phyloP scores from a whole-genome alignment of 768 basidiomycete species.

The Auricularia cornea region DNA sequence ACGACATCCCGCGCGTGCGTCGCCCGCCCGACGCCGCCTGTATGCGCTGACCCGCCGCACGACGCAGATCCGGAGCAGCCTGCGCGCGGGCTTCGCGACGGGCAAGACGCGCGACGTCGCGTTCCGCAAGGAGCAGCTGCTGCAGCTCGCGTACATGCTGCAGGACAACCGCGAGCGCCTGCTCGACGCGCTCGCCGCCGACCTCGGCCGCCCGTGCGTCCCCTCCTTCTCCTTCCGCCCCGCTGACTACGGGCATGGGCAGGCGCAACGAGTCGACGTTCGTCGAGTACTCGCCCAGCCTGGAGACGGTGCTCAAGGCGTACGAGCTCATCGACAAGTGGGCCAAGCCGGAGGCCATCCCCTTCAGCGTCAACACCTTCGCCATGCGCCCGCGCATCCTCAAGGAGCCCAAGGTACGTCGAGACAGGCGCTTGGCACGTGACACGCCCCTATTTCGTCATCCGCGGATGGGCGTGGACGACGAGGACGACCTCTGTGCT shows the following conservation, averaged over 20 bases:
- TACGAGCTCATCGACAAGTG: slow-evolving; percentile 65
- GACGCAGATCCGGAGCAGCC: slow-evolving; percentile 49
- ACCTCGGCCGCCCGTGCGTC: slow-evolving; percentile 54
- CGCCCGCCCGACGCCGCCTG: too few relatives aligned
- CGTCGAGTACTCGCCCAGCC: slow-evolving; percentile 49
- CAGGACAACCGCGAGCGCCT: slow-evolving; percentile 63
- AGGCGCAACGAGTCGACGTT: slow-evolving; percentile 41
- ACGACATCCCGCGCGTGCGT: too few relatives aligned
- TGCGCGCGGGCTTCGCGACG: slow-evolving; percentile 50
- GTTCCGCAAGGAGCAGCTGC: slow-evolving; percentile 67
- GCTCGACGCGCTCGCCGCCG: slow-evolving; percentile 46
- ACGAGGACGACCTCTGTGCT: not conserved
- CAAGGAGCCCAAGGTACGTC: slow-evolving; percentile 57
- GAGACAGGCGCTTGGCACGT: too few relatives aligned
- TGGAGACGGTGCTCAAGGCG: slow-evolving; percentile 44
- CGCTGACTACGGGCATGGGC: not conserved
- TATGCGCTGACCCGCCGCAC: too few relatives aligned
- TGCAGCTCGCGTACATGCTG: slow-evolving; percentile 63
- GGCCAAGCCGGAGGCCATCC: slow-evolving; percentile 54
- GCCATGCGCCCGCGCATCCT: slow-evolving; percentile 55
- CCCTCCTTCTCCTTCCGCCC: not conserved
- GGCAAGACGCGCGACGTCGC: slow-evolving; percentile 60
- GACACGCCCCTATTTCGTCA: too few relatives aligned
- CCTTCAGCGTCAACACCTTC: slow-evolving; percentile 47
- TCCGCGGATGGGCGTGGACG: too few relatives aligned